These are phyloP conservation scores for Saccharomycopsis fibuligera DNA, from an alignment of 805 yeast species.

Conservation along the genomic window DNA sequence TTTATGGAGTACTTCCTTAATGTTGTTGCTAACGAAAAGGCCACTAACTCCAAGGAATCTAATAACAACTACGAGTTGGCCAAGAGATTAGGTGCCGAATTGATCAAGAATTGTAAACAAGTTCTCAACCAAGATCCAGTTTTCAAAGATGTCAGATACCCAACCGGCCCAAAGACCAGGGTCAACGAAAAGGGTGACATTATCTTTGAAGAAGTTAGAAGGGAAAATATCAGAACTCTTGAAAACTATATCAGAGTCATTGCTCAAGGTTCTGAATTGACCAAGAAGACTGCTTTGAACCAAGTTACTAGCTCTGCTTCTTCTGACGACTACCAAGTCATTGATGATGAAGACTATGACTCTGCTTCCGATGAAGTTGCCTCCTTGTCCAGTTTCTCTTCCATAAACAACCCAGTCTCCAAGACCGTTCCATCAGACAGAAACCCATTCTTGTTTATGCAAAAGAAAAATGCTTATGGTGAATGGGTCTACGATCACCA, in stretches of 20 bases:
- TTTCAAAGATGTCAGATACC: constrained; percentile 88
- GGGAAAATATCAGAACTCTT: constrained; percentile 87
- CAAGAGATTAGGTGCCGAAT: constrained; percentile 82
- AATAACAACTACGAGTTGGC: constrained; percentile 62
- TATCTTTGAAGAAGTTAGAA: constrained; percentile 74
- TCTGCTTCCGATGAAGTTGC: constrained; percentile 75
- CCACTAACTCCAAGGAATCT: constrained; percentile 52
- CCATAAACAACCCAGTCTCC: constrained; percentile 68
- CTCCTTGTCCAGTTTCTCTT: constrained; percentile 67
- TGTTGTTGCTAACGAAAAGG: constrained; percentile 66
- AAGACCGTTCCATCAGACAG: constrained; percentile 72
- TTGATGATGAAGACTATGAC: constrained; percentile 44
- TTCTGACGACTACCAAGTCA: constrained; percentile 30
- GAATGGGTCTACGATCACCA: constrained; percentile 80
- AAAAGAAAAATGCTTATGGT: constrained; percentile 65
- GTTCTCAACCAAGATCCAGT: constrained; percentile 78
- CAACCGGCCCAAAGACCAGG: constrained; percentile 90
- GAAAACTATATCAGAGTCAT: constrained; percentile 94
- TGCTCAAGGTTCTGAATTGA: constrained; percentile 90
- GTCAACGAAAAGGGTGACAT: constrained; percentile 87
- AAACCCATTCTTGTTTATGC: constrained; percentile 90
- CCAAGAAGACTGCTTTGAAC: constrained; percentile 63
- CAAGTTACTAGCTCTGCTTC: constrained; percentile 46
- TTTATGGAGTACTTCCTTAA: constrained; percentile 83
- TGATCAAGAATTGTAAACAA: constrained; percentile 92